Base-by-base conservation (phyloP, 495 filamentous ascomycete genomes). In the Aspergillus cavernicola region DNA sequence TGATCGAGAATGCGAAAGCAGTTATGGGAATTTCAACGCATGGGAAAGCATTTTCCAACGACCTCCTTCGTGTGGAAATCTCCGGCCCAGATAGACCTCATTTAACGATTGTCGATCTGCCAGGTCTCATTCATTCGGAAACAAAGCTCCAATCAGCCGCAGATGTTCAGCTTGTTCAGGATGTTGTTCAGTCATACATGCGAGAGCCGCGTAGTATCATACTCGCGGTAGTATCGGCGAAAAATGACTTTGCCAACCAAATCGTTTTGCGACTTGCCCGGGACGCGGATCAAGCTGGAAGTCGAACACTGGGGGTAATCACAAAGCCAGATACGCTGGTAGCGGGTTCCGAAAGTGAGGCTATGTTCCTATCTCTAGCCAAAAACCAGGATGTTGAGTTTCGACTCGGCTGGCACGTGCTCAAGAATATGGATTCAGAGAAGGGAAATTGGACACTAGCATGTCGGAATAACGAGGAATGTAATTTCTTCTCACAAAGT, bases 31-130 rank as follows among this genome's bases (percentile, higher is more conserved):
- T 85, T 32, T 51, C 60, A 6, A 59, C 52, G 40, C 53, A 62
- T 22, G 49, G 59, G n/a, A 70, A 65, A 48, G 66, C 63, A 1
- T 80, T 80, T 53, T 67, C 66, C 3, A 66, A 72, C 26, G 75
- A 83, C 50, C 64, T 80, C 4, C 68, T 82, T 11, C 66, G 77
- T 0, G 66, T 82, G 2, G 80, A 84, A 57, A 62, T 80, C 31
- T 70, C 69, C 0, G 79, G 80, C 2, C 79, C 77, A 0, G 70
- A 76, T 23, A 67, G 68, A 50, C 75, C 78, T 16, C 67, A 80
- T 48, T 53, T 82, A 26, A 84, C 78, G 5, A 65, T 82, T 6
- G 75, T 82, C 3, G 78, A 85, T 58, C 61, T 84, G 8, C 80
- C 31, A 6, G 78, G 79, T 6, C 63, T 82, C 1, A 73, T 81